Evolutionary conservation across 1,139 yeast genomes (phyloP), one percentile per base, ranked within the genome.

Genomic region (Yarrowia galli): DNA sequence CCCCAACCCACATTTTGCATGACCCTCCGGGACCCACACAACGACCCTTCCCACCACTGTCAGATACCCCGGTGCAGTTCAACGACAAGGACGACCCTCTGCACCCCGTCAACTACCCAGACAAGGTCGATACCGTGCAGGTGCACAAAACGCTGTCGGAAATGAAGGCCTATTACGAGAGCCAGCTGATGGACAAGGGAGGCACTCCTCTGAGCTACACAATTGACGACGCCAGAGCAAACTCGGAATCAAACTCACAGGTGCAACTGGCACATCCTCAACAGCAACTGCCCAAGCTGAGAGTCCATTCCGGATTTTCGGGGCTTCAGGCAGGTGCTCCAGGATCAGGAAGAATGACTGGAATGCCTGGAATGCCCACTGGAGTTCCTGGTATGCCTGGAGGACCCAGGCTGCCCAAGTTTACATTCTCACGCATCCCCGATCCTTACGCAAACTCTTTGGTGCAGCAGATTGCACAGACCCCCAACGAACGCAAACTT

Each of bases 81-180:
- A 36, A 54, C 36, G 61, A 54, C 46, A 16, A 40, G n/a, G 23
- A 40, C 35, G 61, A 54, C 46, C 61, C 61, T 16, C 36, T 54
- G 46, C 61, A 54, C 22, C 61, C 61, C 12, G 36, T 54, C 22
- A 54, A 54, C 46, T 54, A 54, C 36, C 46, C 46, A 3, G 36
- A 54, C 46, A 54, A 54, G 46, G 46, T 54, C n/a, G 61, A 54
- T 13, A 40, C 61, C 23, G 46, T 54, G 36, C 61, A 40, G 45
- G 61, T 54, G 25, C 61, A 54, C 61, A 54, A 54, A 9, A 54
- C 61, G 36, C 61, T 54, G 46, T 54, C 61, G 36, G 23, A 54
- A 13, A 54, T 54, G 61, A 54, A 54, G 61, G 61, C 61, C n/a
- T 54, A 40, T 13, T 54, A 54, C 25, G 61, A 54, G n/a, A 35